Base-by-base conservation (phyloP, 345 rosid species). In the Lumnitzera racemosa region DNA sequence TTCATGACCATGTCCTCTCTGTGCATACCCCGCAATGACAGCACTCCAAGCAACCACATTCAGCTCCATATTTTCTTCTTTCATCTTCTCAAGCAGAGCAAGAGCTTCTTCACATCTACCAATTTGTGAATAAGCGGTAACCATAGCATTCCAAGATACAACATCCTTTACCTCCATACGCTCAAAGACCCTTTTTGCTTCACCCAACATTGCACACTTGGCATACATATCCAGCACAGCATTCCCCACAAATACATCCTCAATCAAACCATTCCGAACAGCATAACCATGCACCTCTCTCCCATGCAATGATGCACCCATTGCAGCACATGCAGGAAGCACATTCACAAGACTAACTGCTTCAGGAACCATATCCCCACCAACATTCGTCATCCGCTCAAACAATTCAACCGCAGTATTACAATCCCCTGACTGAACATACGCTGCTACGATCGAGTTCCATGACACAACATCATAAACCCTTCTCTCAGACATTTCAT, bases 31-130 rank as follows among this genome's bases (percentile, higher is more conserved):
- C 11, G 97, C 81, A 70, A 90, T 87, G 50, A 89, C 86, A 55
- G 97, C 83, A 71, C 87, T 87, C 95, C 96, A 90, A 12, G 96
- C 79, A 51, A 90, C 92, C 56, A 88, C 94, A 77, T 90, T 81
- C 74, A 69, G 72, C 60, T 78, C 72, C 46, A 84, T 74, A 7
- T 82, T 76, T 46, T 77, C 82, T 64, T 78, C 76, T 62, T 50
- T 74, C 97, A 90, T 90, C 74, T 72, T 76, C 69, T 86, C 72
- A 23, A 84, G 75, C 47, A 88, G 31, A 29, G 62, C 72, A 54
- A 88, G 72, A 62, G 88, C 94, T 57, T 88, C 84, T 17, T 82
- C 81, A 27, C 84, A 86, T 64, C 72, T 72, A 27, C 94, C 97
- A 46, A 62, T 66, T 73, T 81, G 94, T 25, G 97, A 86, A 72